phyloP scores from a whole-genome alignment of 1,284 basidiomycete genomes.

The Irpex lacteus region DNA sequence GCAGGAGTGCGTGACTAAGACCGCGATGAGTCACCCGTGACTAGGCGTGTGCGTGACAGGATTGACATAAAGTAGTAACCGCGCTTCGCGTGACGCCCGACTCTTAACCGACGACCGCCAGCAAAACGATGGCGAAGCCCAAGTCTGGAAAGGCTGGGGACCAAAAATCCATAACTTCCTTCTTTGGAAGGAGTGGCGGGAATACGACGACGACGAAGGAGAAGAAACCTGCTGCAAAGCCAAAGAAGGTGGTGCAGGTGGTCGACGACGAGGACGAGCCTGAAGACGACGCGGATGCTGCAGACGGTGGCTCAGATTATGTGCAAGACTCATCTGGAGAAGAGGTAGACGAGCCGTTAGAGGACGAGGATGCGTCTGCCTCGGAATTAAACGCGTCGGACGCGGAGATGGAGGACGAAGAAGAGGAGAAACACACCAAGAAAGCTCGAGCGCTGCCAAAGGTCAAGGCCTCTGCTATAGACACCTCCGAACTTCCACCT shows the following conservation, averaged over 20 bases:
- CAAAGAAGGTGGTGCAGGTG: slow-evolving; percentile 7
- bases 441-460: neutral
- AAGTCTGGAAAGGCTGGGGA: slow-evolving; percentile 26
- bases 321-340: slow-evolving; percentile 20
- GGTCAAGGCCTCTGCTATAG: slow-evolving; percentile 32
- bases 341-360: slow-evolving; percentile 18
- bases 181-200: slow-evolving; percentile 40
- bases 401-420: slow-evolving; percentile 16
- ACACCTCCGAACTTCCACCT: slow-evolving; percentile 72
- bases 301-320: slow-evolving; percentile 17
- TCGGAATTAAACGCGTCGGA: slow-evolving; percentile 13
- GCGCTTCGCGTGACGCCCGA: slow-evolving; percentile 12
- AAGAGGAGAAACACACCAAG: slow-evolving; percentile 10
- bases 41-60: slow-evolving; percentile 23
- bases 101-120: slow-evolving; percentile 8
- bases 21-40: slow-evolving; percentile 21
- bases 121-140: slow-evolving; percentile 44
- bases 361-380: slow-evolving; percentile 20
- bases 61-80: neutral
- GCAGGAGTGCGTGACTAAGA: neutral
- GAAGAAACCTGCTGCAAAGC: slow-evolving; percentile 16
- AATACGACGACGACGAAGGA: slow-evolving; percentile 19
- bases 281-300: slow-evolving; percentile 18
- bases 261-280: slow-evolving; percentile 27
- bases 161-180: slow-evolving; percentile 55